Percentiles rank a stretch among this genome's conserved stretches.
phyloP scores from a whole-genome alignment of 139 green algal genomes.

The Chlamydomonas incerta region DNA sequence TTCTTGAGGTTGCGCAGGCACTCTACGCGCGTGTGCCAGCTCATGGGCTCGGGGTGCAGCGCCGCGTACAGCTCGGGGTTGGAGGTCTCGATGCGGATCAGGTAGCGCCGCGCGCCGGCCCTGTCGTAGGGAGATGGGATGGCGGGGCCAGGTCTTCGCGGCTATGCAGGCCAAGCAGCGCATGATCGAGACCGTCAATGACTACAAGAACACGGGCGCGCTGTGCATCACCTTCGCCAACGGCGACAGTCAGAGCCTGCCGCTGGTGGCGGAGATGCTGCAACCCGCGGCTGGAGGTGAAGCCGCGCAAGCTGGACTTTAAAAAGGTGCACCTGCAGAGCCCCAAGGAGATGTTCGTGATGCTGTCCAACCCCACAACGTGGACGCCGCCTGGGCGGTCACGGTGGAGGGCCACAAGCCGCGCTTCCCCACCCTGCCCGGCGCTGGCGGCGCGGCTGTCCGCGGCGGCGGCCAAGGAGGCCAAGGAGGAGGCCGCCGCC shows the following conservation, averaged over 20 bases:
- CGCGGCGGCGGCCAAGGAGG: not conserved
- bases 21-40: conserved; percentile 62
- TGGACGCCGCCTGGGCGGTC: no score
- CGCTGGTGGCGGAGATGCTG: conserved; percentile 42
- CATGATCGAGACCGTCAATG: conserved; percentile 13
- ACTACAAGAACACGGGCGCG: no score
- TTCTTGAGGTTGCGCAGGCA: conserved; percentile 62
- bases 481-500: not conserved
- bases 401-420: no score
- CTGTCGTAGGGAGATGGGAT: no score
- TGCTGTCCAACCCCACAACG: conserved; percentile 57
- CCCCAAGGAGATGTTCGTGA: conserved; percentile 51
- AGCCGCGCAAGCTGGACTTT: conserved; percentile 41
- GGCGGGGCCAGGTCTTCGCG: no score
- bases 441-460: not conserved
- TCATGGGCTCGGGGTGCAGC: conserved; percentile 66
- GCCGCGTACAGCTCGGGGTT: conserved; percentile 72
- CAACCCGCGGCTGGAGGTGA: conserved; percentile 51
- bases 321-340: conserved; percentile 50
- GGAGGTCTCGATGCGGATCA: conserved; percentile 76
- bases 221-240: conserved; percentile 49
- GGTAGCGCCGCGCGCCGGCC: conserved; percentile 68
- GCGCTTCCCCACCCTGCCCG: not conserved
- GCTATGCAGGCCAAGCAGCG: conserved; percentile 35
- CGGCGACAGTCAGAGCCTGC: conserved; percentile 51